Evolutionary conservation across 257 asterid species (phyloP).

Genomic region (Sherardia arvensis): DNA sequence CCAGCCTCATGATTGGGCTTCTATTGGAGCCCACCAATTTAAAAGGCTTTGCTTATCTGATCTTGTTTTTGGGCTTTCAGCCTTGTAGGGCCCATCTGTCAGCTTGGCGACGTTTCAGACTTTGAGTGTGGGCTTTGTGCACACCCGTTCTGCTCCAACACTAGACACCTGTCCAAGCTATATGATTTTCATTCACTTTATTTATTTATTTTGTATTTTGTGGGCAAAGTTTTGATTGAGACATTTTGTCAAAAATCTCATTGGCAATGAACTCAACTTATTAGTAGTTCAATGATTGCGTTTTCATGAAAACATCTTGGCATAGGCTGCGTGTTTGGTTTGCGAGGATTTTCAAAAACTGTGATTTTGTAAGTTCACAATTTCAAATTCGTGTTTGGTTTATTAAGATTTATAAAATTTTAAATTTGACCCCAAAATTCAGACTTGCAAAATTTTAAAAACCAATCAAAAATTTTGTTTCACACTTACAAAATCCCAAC

Average conservation of each 20-base stretch:
- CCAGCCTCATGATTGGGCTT: constrained; percentile 14
- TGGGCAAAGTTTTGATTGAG: not conserved
- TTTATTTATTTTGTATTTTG: not conserved
- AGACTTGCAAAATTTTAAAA: no score
- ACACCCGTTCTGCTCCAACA: not conserved
- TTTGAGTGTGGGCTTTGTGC: constrained; percentile 9
- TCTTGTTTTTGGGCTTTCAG: constrained; percentile 1
- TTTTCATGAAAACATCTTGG: not conserved
- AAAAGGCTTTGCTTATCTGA: not conserved
- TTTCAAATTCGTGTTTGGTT: no score
- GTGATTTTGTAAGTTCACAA: no score
- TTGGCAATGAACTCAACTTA: not conserved
- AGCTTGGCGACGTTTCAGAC: not conserved
- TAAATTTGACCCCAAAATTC: no score
- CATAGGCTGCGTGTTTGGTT: no score
- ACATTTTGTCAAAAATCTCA: not conserved
- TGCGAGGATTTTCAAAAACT: no score
- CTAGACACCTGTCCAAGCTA: constrained; percentile 8
- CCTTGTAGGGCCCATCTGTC: constrained; percentile 12
- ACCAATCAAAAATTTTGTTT: no score
- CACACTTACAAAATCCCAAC: no score
- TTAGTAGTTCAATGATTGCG: not conserved
- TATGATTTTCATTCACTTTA: not conserved
- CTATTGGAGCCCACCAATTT: constrained; percentile 5
- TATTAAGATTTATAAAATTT: no score